A percentile compares a stretch with the other conserved stretches of the same genome.
These are phyloP conservation scores for Gyromitra esculenta DNA, from an alignment of 2,329 filamentous ascomycete species.

Conservation along the genomic window DNA sequence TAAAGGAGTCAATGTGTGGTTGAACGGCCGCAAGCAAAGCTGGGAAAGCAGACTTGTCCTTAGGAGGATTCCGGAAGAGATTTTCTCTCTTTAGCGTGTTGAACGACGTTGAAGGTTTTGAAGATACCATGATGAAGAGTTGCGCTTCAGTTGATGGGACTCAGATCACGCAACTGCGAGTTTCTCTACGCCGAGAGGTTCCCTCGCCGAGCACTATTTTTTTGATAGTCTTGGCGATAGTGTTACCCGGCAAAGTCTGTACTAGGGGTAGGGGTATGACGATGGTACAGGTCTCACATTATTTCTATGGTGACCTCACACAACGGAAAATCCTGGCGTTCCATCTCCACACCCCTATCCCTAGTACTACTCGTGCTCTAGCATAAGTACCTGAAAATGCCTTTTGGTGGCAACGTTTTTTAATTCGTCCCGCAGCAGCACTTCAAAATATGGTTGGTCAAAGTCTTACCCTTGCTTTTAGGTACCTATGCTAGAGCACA, in stretches of 20 bases:
- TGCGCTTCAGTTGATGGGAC: constrained; percentile 1
- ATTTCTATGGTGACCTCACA: too few species aligned
- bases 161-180: background rate
- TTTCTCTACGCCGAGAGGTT: constrained; percentile 13
- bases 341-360: too few species aligned
- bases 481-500: too few species aligned
- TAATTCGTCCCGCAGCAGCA: too few species aligned
- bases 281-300: too few species aligned
- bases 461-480: too few species aligned
- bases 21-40: constrained; percentile 84
- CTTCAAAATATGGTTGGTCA: too few species aligned
- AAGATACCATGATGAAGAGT: constrained; percentile 19
- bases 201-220: constrained; percentile 11
- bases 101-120: constrained; percentile 63
- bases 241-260: constrained; percentile 37
- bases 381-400: too few species aligned
- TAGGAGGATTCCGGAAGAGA: constrained; percentile 88
- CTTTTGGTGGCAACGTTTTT: too few species aligned
- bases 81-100: constrained; percentile 85
- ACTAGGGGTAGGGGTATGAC: too few species aligned
- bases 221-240: constrained; percentile 29
- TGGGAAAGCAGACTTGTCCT: constrained; percentile 87
- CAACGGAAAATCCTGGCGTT: too few species aligned
- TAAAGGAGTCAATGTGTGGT: constrained; percentile 96
- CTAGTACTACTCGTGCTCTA: too few species aligned